Conservation (phyloP, 2,329 filamentous ascomycete genomes). For the Neopestalotiopsis rosae region DNA sequence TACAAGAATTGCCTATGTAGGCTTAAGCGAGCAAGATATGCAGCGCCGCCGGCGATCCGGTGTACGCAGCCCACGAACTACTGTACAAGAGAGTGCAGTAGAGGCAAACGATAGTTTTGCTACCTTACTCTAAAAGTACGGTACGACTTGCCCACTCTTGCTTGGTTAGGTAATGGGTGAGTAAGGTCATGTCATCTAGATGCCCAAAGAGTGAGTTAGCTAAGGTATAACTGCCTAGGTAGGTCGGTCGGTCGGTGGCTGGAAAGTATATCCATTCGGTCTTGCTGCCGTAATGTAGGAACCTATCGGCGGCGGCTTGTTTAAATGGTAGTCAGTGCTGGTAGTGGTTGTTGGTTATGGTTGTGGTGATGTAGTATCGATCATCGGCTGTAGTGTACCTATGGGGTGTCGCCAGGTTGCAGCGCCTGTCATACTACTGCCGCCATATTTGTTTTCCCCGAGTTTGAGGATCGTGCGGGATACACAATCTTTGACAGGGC, state of each 20-base stretch:
- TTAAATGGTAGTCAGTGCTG: too few relatives aligned
- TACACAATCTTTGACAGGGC: background rate
- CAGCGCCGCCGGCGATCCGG: background rate
- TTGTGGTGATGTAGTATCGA: background rate
- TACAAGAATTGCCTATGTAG: constrained; percentile 7
- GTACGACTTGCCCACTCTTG: background rate
- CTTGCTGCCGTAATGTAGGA: background rate
- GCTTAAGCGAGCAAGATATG: constrained; percentile 11
- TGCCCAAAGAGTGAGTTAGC: too few relatives aligned
- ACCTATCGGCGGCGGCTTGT: too few relatives aligned
- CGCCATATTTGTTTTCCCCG: background rate
- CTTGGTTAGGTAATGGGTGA: background rate
- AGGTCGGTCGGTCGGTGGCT: background rate
- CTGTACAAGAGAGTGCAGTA: background rate
- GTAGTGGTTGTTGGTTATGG: background rate
- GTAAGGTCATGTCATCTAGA: background rate
- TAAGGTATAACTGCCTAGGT: background rate
- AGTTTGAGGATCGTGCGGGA: constrained; percentile 2
- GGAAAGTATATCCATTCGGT: background rate
- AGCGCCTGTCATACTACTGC: background rate
- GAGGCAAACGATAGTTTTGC: background rate
- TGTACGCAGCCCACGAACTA: background rate
- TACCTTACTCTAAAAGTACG: background rate
- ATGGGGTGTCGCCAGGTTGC: background rate
- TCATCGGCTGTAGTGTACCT: too few relatives aligned